A percentile compares a stretch with the other conserved stretches of the same genome.
These are phyloP conservation scores for Aspergillus chevalieri DNA, from an alignment of 2,329 filamentous ascomycete species.

Conservation along the genomic window DNA sequence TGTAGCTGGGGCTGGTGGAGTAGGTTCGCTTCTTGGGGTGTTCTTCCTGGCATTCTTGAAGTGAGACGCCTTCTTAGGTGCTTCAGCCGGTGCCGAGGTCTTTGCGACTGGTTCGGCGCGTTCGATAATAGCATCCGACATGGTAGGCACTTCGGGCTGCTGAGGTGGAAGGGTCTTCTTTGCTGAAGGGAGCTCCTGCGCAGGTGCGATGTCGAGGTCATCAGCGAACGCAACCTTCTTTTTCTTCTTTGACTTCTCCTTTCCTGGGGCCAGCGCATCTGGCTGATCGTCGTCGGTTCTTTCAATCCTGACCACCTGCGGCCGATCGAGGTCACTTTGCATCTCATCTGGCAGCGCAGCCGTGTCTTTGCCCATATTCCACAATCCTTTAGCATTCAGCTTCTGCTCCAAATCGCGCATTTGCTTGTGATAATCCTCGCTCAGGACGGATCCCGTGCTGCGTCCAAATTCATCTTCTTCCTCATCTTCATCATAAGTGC, in stretches of 20 bases:
- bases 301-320: constrained; percentile 20
- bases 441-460: constrained; percentile 60
- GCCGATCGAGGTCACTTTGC: constrained; percentile 23
- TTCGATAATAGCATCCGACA: constrained; percentile 43
- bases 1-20: constrained; percentile 6
- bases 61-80: constrained; percentile 38
- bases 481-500: constrained; percentile 50
- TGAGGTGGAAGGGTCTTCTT: constrained; percentile 21
- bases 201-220: constrained; percentile 62
- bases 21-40: neutral
- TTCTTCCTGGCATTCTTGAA: constrained; percentile 36
- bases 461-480: constrained; percentile 73
- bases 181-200: constrained; percentile 23
- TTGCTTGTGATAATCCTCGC: constrained; percentile 67
- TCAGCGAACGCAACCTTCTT: constrained; percentile 81
- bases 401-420: constrained; percentile 83
- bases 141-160: constrained; percentile 24
- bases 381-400: constrained; percentile 54
- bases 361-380: constrained; percentile 51
- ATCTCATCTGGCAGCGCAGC: constrained; percentile 28
- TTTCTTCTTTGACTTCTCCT: constrained; percentile 19
- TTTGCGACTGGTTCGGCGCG: constrained; percentile 23
- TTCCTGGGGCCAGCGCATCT: neutral
- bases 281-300: constrained; percentile 22
- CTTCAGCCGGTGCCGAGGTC: constrained; percentile 9